Conservation (phyloP, 169 alveolate genomes). For the Plasmodium relictum region DNA sequence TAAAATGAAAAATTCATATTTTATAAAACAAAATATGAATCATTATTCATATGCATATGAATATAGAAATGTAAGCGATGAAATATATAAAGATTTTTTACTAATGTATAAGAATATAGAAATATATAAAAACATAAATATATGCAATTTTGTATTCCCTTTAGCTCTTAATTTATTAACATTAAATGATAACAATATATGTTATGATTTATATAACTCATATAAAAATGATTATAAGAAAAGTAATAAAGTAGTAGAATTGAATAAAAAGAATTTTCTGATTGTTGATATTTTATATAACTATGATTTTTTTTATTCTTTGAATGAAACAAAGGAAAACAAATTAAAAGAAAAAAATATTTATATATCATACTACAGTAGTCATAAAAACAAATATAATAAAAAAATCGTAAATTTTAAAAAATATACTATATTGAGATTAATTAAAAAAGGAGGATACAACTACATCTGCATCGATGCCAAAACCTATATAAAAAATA, state of each 20-base stretch:
- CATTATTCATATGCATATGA: neutral
- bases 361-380: conserved; percentile 47
- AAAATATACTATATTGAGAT: conserved; percentile 29
- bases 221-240: neutral
- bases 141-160: conserved; percentile 60
- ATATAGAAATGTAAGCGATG: conserved; percentile 40
- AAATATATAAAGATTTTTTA: conserved; percentile 42
- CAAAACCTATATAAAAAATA: conserved; percentile 57
- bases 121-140: conserved; percentile 45
- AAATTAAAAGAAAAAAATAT: conserved; percentile 31
- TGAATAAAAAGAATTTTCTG: conserved; percentile 42
- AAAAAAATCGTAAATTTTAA: conserved; percentile 57
- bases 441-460: conserved; percentile 45
- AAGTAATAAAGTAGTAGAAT: neutral
- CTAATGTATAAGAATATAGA: conserved; percentile 38
- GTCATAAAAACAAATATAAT: conserved; percentile 41
- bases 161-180: conserved; percentile 69
- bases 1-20: neutral
- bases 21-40: neutral
- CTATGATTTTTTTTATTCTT: conserved; percentile 59
- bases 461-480: conserved; percentile 73
- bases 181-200: conserved; percentile 8
- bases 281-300: conserved; percentile 58
- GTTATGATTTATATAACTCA: neutral
- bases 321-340: conserved; percentile 3